Evolutionary conservation across 805 yeast genomes (phyloP).

Genomic region (Wickerhamomyces pijperi): DNA sequence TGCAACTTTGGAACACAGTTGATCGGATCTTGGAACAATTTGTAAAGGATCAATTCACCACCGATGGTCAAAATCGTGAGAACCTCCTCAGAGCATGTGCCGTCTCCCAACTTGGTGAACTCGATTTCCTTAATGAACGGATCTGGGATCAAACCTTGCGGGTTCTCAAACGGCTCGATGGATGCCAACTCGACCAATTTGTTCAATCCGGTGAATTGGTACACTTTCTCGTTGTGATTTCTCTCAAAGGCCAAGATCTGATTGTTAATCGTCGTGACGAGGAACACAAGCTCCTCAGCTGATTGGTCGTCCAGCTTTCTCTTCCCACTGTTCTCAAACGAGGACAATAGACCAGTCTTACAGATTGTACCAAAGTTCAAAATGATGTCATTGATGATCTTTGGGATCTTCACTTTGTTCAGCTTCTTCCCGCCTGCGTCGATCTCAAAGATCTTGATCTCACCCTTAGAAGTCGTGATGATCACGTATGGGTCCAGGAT

Average conservation of each 20-base stretch:
- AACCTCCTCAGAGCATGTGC: slow-evolving; percentile 41
- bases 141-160: slow-evolving; percentile 42
- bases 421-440: slow-evolving; percentile 25
- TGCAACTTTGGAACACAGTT: slow-evolving; percentile 23
- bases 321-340: slow-evolving; percentile 10
- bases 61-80: slow-evolving; percentile 67
- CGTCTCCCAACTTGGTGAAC: slow-evolving; percentile 55
- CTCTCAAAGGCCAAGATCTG: slow-evolving; percentile 54
- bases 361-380: slow-evolving; percentile 62
- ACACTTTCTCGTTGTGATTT: slow-evolving; percentile 30
- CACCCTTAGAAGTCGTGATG: slow-evolving; percentile 60
- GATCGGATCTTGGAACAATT: slow-evolving; percentile 27
- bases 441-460: slow-evolving; percentile 45
- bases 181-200: slow-evolving; percentile 28
- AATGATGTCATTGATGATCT: slow-evolving; percentile 32
- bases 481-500: slow-evolving; percentile 53
- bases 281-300: slow-evolving; percentile 31
- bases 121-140: slow-evolving; percentile 65
- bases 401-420: slow-evolving; percentile 25
- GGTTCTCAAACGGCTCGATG: slow-evolving; percentile 22
- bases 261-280: slow-evolving; percentile 69
- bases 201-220: slow-evolving; percentile 25
- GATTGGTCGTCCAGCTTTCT: slow-evolving; percentile 17
- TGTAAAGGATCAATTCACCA: slow-evolving; percentile 67
- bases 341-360: slow-evolving; percentile 30